phyloP scores from a whole-genome alignment of 192 early-diverging fungal genomes.

The Entophlyctis luteolus region DNA sequence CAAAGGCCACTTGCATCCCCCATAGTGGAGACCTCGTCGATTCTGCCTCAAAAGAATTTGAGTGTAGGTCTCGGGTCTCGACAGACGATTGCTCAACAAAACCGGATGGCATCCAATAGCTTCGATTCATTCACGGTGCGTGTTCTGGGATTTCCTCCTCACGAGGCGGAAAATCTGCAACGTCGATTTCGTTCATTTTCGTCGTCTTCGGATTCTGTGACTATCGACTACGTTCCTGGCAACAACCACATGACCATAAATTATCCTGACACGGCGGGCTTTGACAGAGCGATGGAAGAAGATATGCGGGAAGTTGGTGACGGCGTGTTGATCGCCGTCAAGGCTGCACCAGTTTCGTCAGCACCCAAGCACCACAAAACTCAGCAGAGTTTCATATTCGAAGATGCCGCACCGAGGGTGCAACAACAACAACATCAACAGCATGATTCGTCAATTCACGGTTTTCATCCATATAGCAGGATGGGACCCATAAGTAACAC shows the following conservation, averaged over 20 bases:
- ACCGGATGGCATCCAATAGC: too few relatives aligned
- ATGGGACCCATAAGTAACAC: not conserved
- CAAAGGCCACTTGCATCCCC: too few relatives aligned
- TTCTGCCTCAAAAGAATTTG: too few relatives aligned
- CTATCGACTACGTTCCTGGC: not conserved
- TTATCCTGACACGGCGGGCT: not conserved
- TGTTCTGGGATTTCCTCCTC: conserved; percentile 8
- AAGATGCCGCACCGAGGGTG: not conserved
- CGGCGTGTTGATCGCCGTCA: conserved; percentile 6
- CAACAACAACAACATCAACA: not conserved
- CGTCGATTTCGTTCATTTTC: not conserved
- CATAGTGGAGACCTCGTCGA: too few relatives aligned
- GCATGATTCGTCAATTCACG: not conserved
- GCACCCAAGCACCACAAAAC: too few relatives aligned
- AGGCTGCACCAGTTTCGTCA: not conserved
- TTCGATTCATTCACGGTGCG: too few relatives aligned
- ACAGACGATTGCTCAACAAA: too few relatives aligned
- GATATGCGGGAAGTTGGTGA: not conserved
- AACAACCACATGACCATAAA: conserved; percentile 2
- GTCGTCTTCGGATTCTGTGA: not conserved
- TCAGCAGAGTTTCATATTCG: too few relatives aligned
- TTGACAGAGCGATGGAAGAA: not conserved
- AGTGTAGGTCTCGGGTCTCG: too few relatives aligned
- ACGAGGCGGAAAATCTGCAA: too few relatives aligned
- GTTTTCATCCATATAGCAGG: conserved; percentile 12